These are phyloP conservation scores for Penicillium riverlandense DNA, from an alignment of 495 filamentous ascomycete genomes.

Conservation along the genomic window DNA sequence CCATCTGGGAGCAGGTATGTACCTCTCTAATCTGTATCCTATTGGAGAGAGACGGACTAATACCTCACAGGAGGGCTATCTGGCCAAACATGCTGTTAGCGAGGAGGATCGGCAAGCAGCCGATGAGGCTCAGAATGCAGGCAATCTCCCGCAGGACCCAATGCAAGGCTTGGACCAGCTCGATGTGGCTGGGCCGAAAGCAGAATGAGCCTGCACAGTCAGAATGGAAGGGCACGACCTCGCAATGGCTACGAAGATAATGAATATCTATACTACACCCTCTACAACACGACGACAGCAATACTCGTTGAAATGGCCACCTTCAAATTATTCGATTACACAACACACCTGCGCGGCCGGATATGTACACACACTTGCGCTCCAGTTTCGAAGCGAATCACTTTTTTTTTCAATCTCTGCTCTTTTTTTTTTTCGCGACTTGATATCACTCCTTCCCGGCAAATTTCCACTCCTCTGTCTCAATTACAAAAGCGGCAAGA, in stretches of 20 bases:
- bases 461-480: conserved; percentile 19
- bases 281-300: conserved; percentile 17
- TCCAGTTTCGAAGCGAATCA: conserved; percentile 12
- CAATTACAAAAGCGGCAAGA: conserved; percentile 29
- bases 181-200: conserved; percentile 88
- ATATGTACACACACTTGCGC: conserved; percentile 30
- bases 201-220: conserved; percentile 37
- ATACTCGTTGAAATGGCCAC: conserved; percentile 13
- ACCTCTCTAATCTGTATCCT: conserved; percentile 14
- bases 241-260: conserved; percentile 11
- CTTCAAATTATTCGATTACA: conserved; percentile 7
- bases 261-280: conserved; percentile 14
- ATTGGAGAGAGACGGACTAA: too few relatives aligned
- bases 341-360: conserved; percentile 25
- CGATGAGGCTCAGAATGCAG: conserved; percentile 46
- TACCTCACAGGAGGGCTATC: conserved; percentile 70
- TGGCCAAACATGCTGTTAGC: conserved; percentile 82
- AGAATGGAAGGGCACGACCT: conserved; percentile 12
- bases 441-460: conserved; percentile 10
- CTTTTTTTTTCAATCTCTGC: conserved; percentile 2
- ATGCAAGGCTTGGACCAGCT: conserved; percentile 94
- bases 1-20: conserved; percentile 93
- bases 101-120: conserved; percentile 72
- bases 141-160: conserved; percentile 63
- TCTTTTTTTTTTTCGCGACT: conserved; percentile 10